phyloP scores from a whole-genome alignment of 164 flowering plant genomes.

The Berberis vulgaris region DNA sequence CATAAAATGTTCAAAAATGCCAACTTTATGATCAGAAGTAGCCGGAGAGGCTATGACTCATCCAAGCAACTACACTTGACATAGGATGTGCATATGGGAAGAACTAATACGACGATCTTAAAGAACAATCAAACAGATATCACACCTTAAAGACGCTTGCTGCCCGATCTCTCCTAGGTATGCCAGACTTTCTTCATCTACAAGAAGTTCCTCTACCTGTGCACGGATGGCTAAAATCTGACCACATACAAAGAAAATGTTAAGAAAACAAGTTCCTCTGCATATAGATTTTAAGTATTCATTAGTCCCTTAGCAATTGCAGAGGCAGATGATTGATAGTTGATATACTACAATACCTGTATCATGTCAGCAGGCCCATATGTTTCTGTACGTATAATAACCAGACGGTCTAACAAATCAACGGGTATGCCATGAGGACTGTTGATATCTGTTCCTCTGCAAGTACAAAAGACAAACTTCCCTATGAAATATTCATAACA shows the following conservation, averaged over 20 bases:
- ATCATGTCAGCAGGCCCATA: conserved; percentile 94
- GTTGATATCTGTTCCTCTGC: conserved; percentile 88
- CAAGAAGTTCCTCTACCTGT: conserved; percentile 72
- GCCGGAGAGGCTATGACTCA: no score
- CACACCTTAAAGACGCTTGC: conserved; percentile 77
- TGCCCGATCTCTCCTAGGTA: conserved; percentile 82
- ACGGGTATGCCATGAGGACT: conserved; percentile 99
- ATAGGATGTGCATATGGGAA: no score
- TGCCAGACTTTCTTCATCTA: conserved; percentile 90
- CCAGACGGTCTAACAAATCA: conserved; percentile 84
- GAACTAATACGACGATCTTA: no score
- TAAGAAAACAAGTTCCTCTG: not conserved
- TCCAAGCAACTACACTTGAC: no score
- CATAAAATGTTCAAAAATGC: no score
- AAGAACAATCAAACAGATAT: not conserved
- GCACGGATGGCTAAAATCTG: conserved; percentile 92
- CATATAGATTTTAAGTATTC: not conserved
- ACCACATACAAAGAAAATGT: conserved; percentile 9
- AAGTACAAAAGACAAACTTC: conserved; percentile 7
- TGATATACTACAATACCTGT: conserved; percentile 39
- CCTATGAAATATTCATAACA: not conserved
- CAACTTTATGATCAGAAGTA: no score
- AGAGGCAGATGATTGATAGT: not conserved
- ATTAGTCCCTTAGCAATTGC: not conserved
- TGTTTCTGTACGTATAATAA: conserved; percentile 72